A percentile compares a stretch with the other conserved stretches of the same genome.
Evolutionary conservation across 345 rosid genomes (phyloP).

Genomic region (Atalantia buxifolia): DNA sequence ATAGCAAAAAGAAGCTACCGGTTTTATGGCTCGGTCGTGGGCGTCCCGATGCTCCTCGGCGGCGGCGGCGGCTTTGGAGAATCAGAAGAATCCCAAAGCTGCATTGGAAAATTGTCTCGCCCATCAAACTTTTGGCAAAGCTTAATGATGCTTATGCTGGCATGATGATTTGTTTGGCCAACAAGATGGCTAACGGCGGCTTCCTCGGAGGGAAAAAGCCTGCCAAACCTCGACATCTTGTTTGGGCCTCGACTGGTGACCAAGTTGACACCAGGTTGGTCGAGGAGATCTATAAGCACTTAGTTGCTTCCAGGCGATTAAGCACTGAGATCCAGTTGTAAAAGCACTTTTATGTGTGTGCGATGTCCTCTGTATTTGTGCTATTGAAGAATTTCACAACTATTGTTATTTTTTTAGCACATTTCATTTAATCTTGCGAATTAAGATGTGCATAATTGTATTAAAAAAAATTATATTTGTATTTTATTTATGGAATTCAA

Average conservation of each 20-base stretch:
- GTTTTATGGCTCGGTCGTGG: conserved; percentile 30
- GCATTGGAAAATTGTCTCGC: conserved; percentile 20
- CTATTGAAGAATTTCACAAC: too few species aligned
- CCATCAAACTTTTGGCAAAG: conserved; percentile 26
- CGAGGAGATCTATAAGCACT: conserved; percentile 31
- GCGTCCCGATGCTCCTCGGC: background rate
- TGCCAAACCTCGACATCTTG: conserved; percentile 15
- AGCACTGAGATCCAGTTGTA: background rate
- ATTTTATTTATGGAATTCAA: too few species aligned
- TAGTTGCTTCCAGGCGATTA: conserved; percentile 29
- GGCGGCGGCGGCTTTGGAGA: background rate
- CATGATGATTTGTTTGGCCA: conserved; percentile 27
- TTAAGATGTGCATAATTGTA: too few species aligned
- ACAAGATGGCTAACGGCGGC: conserved; percentile 15
- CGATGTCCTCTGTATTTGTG: too few species aligned
- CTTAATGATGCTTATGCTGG: conserved; percentile 32
- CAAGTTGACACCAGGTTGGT: conserved; percentile 28
- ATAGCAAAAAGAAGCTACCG: conserved; percentile 22
- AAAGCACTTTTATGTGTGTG: background rate
- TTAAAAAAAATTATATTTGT: too few species aligned
- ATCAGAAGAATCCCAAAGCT: background rate
- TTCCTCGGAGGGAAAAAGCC: conserved; percentile 24
- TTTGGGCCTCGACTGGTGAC: conserved; percentile 25
- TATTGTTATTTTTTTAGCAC: too few species aligned
- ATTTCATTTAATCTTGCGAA: too few species aligned